Percentiles rank a stretch among this genome's conserved stretches.
These are phyloP conservation scores for Ganoderma meredithae DNA, from an alignment of 1,284 basidiomycete species.

Conservation along the genomic window DNA sequence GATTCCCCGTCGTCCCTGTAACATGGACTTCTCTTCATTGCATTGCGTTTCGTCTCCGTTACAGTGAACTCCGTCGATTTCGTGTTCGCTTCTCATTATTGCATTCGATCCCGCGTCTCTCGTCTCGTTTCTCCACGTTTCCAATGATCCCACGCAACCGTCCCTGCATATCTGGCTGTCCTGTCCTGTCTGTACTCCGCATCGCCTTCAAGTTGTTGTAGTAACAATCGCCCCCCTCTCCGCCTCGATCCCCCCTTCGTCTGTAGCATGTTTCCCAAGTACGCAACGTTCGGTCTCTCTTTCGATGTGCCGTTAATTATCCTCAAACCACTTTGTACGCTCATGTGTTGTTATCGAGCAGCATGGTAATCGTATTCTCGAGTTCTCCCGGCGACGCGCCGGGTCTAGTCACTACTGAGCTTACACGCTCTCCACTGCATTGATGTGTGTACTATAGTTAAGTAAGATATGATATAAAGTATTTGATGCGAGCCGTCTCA, in stretches of 20 bases:
- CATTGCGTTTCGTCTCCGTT: not conserved
- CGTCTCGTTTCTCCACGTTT: not conserved
- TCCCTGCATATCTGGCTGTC: not conserved
- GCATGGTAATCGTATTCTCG: not conserved
- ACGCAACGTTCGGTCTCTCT: not conserved
- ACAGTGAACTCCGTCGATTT: not conserved
- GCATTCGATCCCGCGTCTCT: not conserved
- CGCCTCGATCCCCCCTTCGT: not conserved
- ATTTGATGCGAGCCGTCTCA: not conserved
- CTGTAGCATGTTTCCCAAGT: conserved; percentile 1
- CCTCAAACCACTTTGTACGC: not conserved
- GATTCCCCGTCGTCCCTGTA: not conserved
- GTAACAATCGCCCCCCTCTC: not conserved
- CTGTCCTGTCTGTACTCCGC: not conserved
- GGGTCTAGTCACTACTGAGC: not conserved
- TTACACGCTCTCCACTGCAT: not conserved
- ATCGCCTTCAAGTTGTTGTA: not conserved
- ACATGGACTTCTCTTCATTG: conserved; percentile 3
- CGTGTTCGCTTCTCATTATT: not conserved
- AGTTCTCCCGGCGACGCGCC: not conserved
- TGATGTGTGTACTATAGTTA: not conserved
- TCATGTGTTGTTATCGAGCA: not conserved
- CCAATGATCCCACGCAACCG: not conserved
- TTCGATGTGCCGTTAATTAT: not conserved
- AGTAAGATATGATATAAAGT: not conserved